Evolutionary conservation across 116 monocot species (phyloP), one percentile per base, ranked within the genome.

Genomic region (Cymodocea nodosa): DNA sequence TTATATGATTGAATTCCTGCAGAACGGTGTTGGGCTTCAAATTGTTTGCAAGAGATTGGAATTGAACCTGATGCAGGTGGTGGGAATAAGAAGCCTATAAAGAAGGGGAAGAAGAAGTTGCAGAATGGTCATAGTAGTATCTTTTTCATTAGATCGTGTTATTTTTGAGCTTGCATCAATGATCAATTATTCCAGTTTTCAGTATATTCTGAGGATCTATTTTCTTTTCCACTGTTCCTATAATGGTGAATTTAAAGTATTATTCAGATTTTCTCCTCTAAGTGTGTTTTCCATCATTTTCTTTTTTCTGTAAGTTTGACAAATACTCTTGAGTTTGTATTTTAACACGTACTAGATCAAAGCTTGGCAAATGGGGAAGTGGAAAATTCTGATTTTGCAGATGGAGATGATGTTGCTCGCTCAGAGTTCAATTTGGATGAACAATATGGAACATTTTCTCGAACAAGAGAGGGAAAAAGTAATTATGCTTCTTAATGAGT

Each of bases 1-100:
- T 30, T 30, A 30, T 30, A 67, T 10, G 16, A 34, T 54, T 67
- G 51, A 12, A 55, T 52, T 70, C 70, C 69, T 84, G 71, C 74
- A 87, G 92, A 82, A 50, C 81, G 75, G 15, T 92, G 92, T 65
- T 69, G 70, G 66, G 68, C 70, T 74, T 63, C 69, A 23, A 78
- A 52, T 55, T 70, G 63, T 44, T 55, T 25, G n/a, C 74, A 65
- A 67, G 78, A 82, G 49, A 62, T 23, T 66, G 23, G 9, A 15
- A 7, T 71, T 51, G 87, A 71, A 55, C 61, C 65, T 56, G 73
- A 79, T 74, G 73, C 72, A 30, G 71, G 56, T 60, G 50, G 10
- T 65, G 53, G 65, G 67, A 74, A 59, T 67, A 87, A 76, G 70
- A 92, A 84, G 61, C 87, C 82, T 70, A 80, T 74, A 64, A 82